Evolutionary conservation across 2,329 filamentous ascomycete genomes (phyloP).

Genomic region (Clarireedia paspali): DNA sequence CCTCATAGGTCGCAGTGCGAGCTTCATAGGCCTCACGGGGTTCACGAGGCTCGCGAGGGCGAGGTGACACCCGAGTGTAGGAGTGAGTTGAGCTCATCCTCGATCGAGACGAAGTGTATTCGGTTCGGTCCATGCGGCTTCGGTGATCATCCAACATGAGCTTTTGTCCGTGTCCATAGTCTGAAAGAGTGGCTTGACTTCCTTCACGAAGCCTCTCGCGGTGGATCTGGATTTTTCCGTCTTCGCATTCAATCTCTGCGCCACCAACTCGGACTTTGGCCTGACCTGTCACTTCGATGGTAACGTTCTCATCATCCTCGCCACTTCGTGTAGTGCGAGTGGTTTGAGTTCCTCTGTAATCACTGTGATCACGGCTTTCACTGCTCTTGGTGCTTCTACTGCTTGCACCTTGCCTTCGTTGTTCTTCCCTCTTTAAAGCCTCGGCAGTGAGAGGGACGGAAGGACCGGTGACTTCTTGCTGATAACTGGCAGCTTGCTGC

Average conservation of each 20-base stretch:
- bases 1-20: not conserved
- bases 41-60: conserved; percentile 9
- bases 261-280: conserved; percentile 49
- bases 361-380: conserved; percentile 55
- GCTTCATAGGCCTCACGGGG: conserved; percentile 6
- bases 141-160: conserved; percentile 21
- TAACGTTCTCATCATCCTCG: conserved; percentile 48
- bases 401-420: conserved; percentile 37
- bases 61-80: conserved; percentile 17
- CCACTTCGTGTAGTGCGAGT: conserved; percentile 46
- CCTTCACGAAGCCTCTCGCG: conserved; percentile 34
- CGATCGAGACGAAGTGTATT: conserved; percentile 10
- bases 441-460: conserved; percentile 47
- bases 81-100: conserved; percentile 21
- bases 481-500: conserved; percentile 40
- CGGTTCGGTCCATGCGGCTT: conserved; percentile 16
- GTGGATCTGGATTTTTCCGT: conserved; percentile 52
- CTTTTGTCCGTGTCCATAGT: conserved; percentile 18
- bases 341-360: conserved; percentile 53
- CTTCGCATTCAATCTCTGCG: conserved; percentile 49
- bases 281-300: conserved; percentile 50
- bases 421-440: conserved; percentile 34
- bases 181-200: conserved; percentile 43
- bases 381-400: conserved; percentile 50
- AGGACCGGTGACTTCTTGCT: conserved; percentile 42